phyloP scores from a whole-genome alignment of 2,329 filamentous ascomycete genomes.

The Aureobasidium pullulans region DNA sequence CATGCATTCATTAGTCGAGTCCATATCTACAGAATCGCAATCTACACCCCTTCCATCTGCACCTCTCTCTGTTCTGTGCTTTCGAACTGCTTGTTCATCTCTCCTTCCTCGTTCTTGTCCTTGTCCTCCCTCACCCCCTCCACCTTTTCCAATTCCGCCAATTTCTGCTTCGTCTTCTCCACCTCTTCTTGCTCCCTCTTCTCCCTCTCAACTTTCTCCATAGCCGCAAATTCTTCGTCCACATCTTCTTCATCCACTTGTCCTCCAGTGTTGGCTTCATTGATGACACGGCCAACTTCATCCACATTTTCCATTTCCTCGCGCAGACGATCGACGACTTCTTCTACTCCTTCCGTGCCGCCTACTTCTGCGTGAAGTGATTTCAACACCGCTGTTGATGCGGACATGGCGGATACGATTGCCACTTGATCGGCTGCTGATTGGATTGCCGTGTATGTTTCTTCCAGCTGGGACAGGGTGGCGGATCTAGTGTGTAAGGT shows the following conservation, averaged over 20 bases:
- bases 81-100: background rate
- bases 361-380: slow-evolving; percentile 71
- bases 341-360: slow-evolving; percentile 66
- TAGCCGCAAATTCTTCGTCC: slow-evolving; percentile 74
- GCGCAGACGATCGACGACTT: slow-evolving; percentile 64
- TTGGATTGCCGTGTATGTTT: slow-evolving; percentile 74
- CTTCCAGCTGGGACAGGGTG: slow-evolving; percentile 73
- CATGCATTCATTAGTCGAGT: background rate
- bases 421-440: slow-evolving; percentile 79
- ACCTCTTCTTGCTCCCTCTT: slow-evolving; percentile 35
- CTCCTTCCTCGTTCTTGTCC: slow-evolving; percentile 24
- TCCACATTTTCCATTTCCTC: slow-evolving; percentile 76
- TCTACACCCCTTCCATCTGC: background rate
- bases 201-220: slow-evolving; percentile 48
- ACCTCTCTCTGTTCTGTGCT: background rate
- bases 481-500: slow-evolving; percentile 64
- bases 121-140: slow-evolving; percentile 36
- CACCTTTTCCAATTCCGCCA: slow-evolving; percentile 30
- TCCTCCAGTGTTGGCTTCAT: slow-evolving; percentile 44
- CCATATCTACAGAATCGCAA: background rate
- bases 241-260: slow-evolving; percentile 72
- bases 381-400: slow-evolving; percentile 64
- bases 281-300: slow-evolving; percentile 71
- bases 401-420: slow-evolving; percentile 74
- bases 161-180: slow-evolving; percentile 23